Evolutionary conservation across 768 basidiomycete species (phyloP), one percentile per base, ranked within the genome.

Genomic region (Pulveroboletus ravenelii): DNA sequence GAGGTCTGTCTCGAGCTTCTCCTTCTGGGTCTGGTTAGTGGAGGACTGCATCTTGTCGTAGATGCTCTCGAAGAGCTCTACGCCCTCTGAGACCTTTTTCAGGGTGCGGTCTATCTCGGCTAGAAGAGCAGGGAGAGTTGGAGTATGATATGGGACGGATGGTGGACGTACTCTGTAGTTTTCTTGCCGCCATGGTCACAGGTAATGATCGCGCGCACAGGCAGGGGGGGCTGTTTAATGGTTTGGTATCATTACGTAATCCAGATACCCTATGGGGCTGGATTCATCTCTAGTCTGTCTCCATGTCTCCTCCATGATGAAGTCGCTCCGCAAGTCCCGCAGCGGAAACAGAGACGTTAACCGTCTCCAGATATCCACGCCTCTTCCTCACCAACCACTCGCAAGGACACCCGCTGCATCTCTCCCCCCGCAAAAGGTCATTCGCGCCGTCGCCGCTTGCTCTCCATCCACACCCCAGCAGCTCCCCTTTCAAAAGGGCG

Each of bases 31-130:
- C 69, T 94, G 86, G 73, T 96, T 98, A 30, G 90, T 89, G 15
- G 94, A 89, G 43, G 87, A 80, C 69, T 93, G 89, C 85, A 99
- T 94, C 80, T 98, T 99, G 68, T 96, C 93, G 68, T 95, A 96
- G 69, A 96, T 94, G 72, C 79, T 84, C 72, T 93, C 92, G 66
- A 93, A 93, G 69, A 89, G 79, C 75, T 93, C 91, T 61, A 98
- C 93, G 59, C 96, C 96, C 71, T 94, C 91, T 32, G 85, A 62
- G 59, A 99, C 94, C 78, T 93, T 93, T 79, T 99, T 99, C 64
- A 98, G 77, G 43, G 95, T 98, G 66, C 90, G 84, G 82, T 98
- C 96, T 59, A 99, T 97, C 75, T 99, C 96, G 70, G 92, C 95
- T 99, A 72, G 36, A 18, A 5, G 7, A 3, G 36, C 9, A 12